phyloP scores from a whole-genome alignment of 176 grass and related monocot species.

The Paspalum vaginatum region DNA sequence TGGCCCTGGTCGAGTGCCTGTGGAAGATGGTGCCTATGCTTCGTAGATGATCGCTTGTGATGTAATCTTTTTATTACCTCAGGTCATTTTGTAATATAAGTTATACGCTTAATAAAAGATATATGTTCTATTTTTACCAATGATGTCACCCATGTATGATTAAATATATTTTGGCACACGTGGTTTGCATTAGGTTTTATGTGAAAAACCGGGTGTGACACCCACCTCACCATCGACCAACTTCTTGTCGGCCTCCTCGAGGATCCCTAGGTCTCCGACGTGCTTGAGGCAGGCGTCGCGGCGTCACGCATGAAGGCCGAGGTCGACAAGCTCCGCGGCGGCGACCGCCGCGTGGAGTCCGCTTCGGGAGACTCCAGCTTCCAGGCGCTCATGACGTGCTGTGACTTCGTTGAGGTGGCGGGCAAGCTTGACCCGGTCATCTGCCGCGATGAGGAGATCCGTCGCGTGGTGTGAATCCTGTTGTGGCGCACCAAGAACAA shows the following conservation, averaged over 20 bases:
- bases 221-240: conserved; percentile 81
- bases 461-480: conserved; percentile 70
- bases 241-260: conserved; percentile 67
- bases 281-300: conserved; percentile 64
- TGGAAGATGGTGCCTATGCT: no score
- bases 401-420: conserved; percentile 69
- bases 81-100: no score
- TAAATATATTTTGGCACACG: no score
- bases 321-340: conserved; percentile 74
- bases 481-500: conserved; percentile 88
- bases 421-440: conserved; percentile 77
- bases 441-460: conserved; percentile 79
- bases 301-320: conserved; percentile 46
- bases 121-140: no score
- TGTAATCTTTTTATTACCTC: no score
- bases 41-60: no score
- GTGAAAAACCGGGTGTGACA: no score
- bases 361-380: conserved; percentile 71
- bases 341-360: conserved; percentile 57
- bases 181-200: no score
- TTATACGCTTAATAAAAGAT: no score
- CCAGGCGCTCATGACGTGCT: conserved; percentile 70
- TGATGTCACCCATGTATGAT: no score
- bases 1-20: no score
- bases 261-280: conserved; percentile 67